phyloP scores from a whole-genome alignment of 2,329 filamentous ascomycete genomes.

The Beauveria brongniartii region DNA sequence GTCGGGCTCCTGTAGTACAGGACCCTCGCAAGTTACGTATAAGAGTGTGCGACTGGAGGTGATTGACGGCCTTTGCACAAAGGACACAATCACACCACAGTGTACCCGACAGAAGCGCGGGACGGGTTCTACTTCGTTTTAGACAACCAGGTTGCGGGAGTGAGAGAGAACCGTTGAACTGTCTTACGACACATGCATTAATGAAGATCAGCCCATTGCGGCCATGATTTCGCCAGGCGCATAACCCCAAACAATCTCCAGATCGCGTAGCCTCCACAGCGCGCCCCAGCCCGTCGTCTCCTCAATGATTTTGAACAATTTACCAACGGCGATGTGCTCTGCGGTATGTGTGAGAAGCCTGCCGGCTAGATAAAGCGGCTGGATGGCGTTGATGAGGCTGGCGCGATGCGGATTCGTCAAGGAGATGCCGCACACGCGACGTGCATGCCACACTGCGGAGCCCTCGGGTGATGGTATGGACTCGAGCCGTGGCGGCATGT shows the following conservation, averaged over 20 bases:
- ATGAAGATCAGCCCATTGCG: neutral
- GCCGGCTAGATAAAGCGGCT: conserved; percentile 43
- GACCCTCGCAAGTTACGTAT: too few species aligned
- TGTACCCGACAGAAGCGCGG: too few species aligned
- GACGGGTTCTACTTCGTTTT: too few species aligned
- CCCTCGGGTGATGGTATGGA: conserved; percentile 17
- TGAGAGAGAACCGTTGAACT: too few species aligned
- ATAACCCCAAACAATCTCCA: conserved; percentile 31
- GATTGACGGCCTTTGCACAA: too few species aligned
- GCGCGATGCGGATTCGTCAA: conserved; percentile 41
- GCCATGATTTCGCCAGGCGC: conserved; percentile 2
- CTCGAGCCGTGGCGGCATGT: conserved; percentile 28
- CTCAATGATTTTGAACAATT: conserved; percentile 36
- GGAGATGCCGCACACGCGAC: conserved; percentile 43
- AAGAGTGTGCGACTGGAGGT: too few species aligned
- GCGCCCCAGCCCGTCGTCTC: conserved; percentile 40
- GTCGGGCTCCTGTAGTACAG: too few species aligned
- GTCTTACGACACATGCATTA: too few species aligned
- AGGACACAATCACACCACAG: too few species aligned
- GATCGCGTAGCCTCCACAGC: conserved; percentile 39
- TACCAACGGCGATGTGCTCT: conserved; percentile 26
- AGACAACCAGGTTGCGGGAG: too few species aligned
- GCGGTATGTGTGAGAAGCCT: conserved; percentile 36
- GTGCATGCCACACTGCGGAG: conserved; percentile 37
- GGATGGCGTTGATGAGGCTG: conserved; percentile 43